These are phyloP conservation scores for Torrubiella hemipterigena DNA, from an alignment of 2,329 filamentous ascomycete genomes.

Conservation along the genomic window DNA sequence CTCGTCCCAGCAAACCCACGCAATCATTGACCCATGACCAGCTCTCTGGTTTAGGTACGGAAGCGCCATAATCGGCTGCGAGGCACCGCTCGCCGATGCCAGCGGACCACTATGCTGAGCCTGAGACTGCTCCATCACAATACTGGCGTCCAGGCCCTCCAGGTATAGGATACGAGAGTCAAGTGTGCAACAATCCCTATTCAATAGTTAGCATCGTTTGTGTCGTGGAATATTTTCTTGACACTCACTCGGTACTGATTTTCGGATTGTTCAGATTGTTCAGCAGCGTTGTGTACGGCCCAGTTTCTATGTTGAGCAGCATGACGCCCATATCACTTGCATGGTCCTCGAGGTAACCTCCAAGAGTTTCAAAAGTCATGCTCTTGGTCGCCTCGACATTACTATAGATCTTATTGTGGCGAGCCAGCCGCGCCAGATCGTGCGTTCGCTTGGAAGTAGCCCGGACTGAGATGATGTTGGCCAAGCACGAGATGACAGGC, in stretches of 20 bases:
- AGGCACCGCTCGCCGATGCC: slow-evolving; percentile 5
- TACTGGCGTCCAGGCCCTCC: slow-evolving; percentile 8
- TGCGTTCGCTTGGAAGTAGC: slow-evolving; percentile 10
- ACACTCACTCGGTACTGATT: slow-evolving; percentile 6
- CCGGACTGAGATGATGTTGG: slow-evolving; percentile 8
- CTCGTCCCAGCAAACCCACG: slow-evolving; percentile 10
- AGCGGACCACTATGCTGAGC: slow-evolving; percentile 7
- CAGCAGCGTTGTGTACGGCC: slow-evolving; percentile 7
- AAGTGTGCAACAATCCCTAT: slow-evolving; percentile 7
- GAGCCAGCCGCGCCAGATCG: slow-evolving; percentile 9
- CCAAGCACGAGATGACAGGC: slow-evolving; percentile 7
- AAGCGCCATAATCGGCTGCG: slow-evolving; percentile 8
- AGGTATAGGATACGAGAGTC: slow-evolving; percentile 9
- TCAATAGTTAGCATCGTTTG: slow-evolving; percentile 1
- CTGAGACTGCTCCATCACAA: slow-evolving; percentile 10
- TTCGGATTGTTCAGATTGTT: slow-evolving; percentile 1
- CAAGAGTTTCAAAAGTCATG: slow-evolving; percentile 9
- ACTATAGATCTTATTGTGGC: slow-evolving; percentile 7
- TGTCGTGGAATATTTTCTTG: not conserved
- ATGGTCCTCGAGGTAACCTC: slow-evolving; percentile 8
- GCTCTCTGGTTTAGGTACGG: slow-evolving; percentile 7
- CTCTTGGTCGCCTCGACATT: slow-evolving; percentile 9
- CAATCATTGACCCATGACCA: slow-evolving; percentile 8
- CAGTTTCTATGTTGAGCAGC: slow-evolving; percentile 9
- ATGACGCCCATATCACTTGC: slow-evolving; percentile 10